Conservation (phyloP, 2,329 filamentous ascomycete genomes). For the Penicillium sp. region DNA sequence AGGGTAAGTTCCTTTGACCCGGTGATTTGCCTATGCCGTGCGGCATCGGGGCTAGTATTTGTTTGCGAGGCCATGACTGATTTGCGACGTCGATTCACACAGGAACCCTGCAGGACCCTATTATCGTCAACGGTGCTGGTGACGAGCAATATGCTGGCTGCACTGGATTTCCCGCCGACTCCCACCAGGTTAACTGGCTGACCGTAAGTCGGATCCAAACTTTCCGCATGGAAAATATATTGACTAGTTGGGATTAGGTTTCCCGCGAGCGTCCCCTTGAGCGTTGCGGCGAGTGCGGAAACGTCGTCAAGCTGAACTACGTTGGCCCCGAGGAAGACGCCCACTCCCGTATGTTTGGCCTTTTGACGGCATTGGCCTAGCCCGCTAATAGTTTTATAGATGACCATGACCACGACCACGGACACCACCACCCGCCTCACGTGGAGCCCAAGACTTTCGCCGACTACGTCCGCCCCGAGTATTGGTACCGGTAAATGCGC, state of each 20-base stretch:
- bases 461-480: conserved; percentile 92
- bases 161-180: conserved; percentile 89
- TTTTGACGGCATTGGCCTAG: conserved; percentile 2
- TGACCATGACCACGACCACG: conserved; percentile 34
- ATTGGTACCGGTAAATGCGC: conserved; percentile 62
- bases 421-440: conserved; percentile 47
- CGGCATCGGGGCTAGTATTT: neutral
- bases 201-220: conserved; percentile 54
- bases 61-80: neutral
- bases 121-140: conserved; percentile 82
- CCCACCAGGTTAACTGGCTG: conserved; percentile 85
- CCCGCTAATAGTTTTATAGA: no score
- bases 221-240: neutral
- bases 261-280: conserved; percentile 84
- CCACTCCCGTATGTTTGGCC: conserved; percentile 47
- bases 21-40: neutral
- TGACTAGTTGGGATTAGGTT: conserved; percentile 49
- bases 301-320: conserved; percentile 97
- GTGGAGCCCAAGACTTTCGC: conserved; percentile 94
- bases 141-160: conserved; percentile 96
- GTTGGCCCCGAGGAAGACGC: conserved; percentile 73
- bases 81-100: conserved; percentile 7
- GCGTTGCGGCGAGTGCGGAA: conserved; percentile 95
- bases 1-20: conserved; percentile 52
- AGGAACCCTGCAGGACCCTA: conserved; percentile 87